Conservation (phyloP, 768 basidiomycete species). For the Tricholoma sp. region DNA sequence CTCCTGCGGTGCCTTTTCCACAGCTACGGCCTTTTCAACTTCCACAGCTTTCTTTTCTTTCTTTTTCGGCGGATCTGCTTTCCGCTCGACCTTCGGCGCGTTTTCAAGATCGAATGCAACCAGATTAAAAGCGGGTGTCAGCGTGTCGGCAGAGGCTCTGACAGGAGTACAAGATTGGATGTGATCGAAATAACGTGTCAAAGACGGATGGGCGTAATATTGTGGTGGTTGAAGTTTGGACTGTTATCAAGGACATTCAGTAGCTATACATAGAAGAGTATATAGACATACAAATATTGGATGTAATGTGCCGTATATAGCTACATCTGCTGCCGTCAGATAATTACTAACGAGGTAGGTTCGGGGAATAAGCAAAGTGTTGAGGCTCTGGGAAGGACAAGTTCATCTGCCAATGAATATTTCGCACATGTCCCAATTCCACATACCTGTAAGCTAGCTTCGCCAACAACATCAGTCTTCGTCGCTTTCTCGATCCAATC, state of each 20-base stretch:
- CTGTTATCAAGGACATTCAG: slow-evolving; percentile 29
- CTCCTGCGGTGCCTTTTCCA: slow-evolving; percentile 17
- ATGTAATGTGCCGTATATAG: slow-evolving; percentile 86
- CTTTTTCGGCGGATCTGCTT: slow-evolving; percentile 70
- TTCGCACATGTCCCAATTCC: not conserved
- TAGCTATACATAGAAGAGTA: not conserved
- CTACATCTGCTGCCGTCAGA: slow-evolving; percentile 86
- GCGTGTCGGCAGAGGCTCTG: slow-evolving; percentile 44
- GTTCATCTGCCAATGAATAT: not conserved
- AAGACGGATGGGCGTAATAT: slow-evolving; percentile 73
- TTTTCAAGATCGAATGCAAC: slow-evolving; percentile 70
- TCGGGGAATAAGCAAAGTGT: slow-evolving; percentile 63
- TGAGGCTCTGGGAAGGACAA: slow-evolving; percentile 51
- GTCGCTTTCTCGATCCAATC: slow-evolving; percentile 68
- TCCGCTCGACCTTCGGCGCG: slow-evolving; percentile 72
- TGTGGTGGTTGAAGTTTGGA: slow-evolving; percentile 65
- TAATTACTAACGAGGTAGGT: slow-evolving; percentile 86
- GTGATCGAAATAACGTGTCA: slow-evolving; percentile 95
- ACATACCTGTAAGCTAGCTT: slow-evolving; percentile 46
- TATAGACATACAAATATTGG: slow-evolving; percentile 62
- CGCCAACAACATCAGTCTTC: slow-evolving; percentile 41
- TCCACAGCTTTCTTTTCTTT: slow-evolving; percentile 53
- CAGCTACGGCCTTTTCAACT: slow-evolving; percentile 24
- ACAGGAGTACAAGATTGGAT: slow-evolving; percentile 73
- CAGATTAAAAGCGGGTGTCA: slow-evolving; percentile 46